Percentiles rank a stretch among this genome's conserved stretches.
phyloP scores from a whole-genome alignment of 2,329 filamentous ascomycete species.

The Trichoderma guizhouense region DNA sequence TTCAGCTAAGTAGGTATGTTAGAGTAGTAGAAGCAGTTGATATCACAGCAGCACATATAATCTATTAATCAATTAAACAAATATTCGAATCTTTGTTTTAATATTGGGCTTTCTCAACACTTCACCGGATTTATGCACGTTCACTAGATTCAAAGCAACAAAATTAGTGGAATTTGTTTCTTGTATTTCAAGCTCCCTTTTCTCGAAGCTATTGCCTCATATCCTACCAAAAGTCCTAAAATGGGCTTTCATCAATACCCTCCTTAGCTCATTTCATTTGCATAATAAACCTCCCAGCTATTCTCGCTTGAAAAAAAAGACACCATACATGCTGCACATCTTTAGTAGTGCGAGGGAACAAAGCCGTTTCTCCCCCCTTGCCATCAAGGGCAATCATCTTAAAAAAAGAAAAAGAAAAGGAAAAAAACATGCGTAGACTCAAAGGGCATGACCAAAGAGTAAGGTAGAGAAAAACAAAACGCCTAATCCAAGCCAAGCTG shows the following conservation, averaged over 20 bases:
- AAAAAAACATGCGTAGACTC: neutral
- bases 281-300: neutral
- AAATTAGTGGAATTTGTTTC: neutral
- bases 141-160: neutral
- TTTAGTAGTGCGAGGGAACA: neutral
- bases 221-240: neutral
- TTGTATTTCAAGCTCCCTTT: neutral
- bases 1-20: neutral
- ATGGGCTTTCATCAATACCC: neutral
- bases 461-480: constrained; percentile 1
- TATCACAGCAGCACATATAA: neutral
- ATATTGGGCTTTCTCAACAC: neutral
- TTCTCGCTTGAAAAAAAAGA: neutral
- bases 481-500: constrained; percentile 15
- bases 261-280: neutral
- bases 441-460: neutral
- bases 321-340: neutral
- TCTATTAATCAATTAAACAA: neutral
- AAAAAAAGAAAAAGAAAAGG: neutral
- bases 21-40: neutral
- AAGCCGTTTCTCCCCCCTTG: neutral
- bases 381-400: neutral
- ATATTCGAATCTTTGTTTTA: neutral
- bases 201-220: neutral
- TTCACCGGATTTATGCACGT: neutral